Evolutionary conservation across 441 rosid species (phyloP), one percentile per base, ranked within the genome.

Genomic region (Manihot esculenta): DNA sequence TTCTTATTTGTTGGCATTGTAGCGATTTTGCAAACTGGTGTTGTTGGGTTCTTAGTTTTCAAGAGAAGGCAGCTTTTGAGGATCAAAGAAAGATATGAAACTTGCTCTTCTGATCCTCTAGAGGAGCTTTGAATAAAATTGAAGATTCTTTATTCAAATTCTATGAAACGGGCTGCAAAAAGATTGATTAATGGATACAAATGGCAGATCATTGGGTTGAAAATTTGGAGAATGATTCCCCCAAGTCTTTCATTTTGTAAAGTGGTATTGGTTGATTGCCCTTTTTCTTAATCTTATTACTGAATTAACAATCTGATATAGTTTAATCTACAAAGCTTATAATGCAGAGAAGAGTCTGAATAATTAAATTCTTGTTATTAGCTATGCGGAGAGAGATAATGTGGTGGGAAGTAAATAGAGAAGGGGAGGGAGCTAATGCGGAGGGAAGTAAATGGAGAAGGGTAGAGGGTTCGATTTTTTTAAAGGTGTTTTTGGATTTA

Each of bases 11-110:
- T 79, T 62, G 96, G 92, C 21, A 66, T 86, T 62, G 89, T 84
- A 3, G 78, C 83, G 45, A 74, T 83, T 47, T 71, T 89, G 79
- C 98, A 93, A 80, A 74, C 88, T 57, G 86, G 84, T 30, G 90
- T 85, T 10, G 86, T 72, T 64, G 91, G 86, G 55, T 88, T 88
- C 83, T 78, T 91, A 82, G 79, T 79, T 73, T 79, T 82, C 78
- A 88, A 88, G 77, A 89, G 96, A 75, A 79, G 82, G 72, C 88
- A 91, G 82, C 83, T 91, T 69, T 74, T 74, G 49, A 81, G 68
- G 69, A 72, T 77, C 48, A 79, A 71, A 45, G 82, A 82, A 56
- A 66, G 72, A 62, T 82, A 80, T 63, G 84, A 76, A 72, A 75
- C 51, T 35, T 78, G 73, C 65, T 27, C 70, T 70, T 68, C 71